Evolutionary conservation across 371 early-diverging fungal genomes (phyloP), one percentile per base, ranked within the genome.

Genomic region (Mucor circinelloides): DNA sequence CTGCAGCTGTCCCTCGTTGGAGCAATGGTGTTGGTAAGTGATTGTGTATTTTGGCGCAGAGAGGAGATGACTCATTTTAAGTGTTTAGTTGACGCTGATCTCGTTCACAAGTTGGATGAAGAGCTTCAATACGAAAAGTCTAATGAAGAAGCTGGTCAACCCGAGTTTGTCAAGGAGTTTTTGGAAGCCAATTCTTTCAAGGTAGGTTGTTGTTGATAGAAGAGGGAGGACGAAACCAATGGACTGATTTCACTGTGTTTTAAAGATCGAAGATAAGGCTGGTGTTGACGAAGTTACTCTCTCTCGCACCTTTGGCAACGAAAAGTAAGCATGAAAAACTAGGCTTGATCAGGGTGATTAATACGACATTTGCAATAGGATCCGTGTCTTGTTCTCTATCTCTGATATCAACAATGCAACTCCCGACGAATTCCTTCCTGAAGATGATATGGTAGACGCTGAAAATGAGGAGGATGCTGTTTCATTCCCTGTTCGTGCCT

Each of bases 101-200:
- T 94, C 28, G 75, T 84, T 28, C 87, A 89, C 71, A 90, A 87
- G 67, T 84, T 97, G 60, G 75, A 79, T 48, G 88, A 88, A 48
- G 97, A 97, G 83, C 81, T 93, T 67, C 83, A 89, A 66, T 95
- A 90, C 74, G 98, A 98, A 82, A 76, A 85, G 70, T 87, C 88
- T 55, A 86, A 86, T 64, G 88, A 82, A 42, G 86, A 85, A 19
- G 69, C 69, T 55, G 86, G 76, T 56, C 76, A 81, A 44, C 90
- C 93, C 55, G 89, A 86, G 58, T 95, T 91, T 74, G 78, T 96
- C 65, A 86, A 89, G 71, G 86, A 87, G 58, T 98, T 95, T 74
- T 56, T 90, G 72, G 77, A 89, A 63, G 76, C 87, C 64, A 90
- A 89, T 64, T 83, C 89, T 8, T 97, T 94, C 86, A 88, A 91